Conservation (phyloP, 2,329 filamentous ascomycete species). For the Macroventuria anomochaeta region DNA sequence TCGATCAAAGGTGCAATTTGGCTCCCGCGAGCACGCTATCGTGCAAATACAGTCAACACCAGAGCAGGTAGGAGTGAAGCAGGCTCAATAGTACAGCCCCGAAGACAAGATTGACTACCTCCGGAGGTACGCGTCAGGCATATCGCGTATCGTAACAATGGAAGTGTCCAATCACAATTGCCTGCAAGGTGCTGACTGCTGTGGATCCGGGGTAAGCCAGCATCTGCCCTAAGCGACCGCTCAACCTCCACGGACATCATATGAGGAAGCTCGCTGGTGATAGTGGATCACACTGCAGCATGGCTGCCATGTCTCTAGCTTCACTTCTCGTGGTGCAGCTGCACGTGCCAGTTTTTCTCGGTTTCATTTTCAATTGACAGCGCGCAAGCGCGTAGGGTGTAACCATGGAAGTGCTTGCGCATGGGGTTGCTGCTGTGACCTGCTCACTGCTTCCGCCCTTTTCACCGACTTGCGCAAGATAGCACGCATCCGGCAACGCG, state of each 20-base stretch:
- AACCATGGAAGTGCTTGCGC: constrained; percentile 2
- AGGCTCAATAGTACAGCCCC: not conserved
- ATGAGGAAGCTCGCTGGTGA: constrained; percentile 11
- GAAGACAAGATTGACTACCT: not conserved
- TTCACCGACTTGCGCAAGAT: constrained; percentile 1
- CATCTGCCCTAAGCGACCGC: constrained; percentile 6
- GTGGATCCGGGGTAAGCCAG: constrained; percentile 19
- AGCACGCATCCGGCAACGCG: not conserved
- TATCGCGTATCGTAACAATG: constrained; percentile 8
- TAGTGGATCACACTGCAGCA: constrained; percentile 3
- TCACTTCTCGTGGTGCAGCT: constrained; percentile 16
- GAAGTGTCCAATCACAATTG: constrained; percentile 1
- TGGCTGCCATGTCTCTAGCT: constrained; percentile 5
- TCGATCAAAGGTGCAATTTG: constrained; percentile 12
- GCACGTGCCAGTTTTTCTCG: constrained; percentile 8
- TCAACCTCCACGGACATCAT: not conserved
- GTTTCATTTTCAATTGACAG: constrained; percentile 3
- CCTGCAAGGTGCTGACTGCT: constrained; percentile 5
- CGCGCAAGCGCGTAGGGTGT: constrained; percentile 8
- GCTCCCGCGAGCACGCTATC: constrained; percentile 6
- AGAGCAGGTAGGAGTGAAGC: not conserved
- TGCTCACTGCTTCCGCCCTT: constrained; percentile 5
- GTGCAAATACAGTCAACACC: not conserved
- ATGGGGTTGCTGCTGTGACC: constrained; percentile 12
- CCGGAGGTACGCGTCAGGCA: not conserved